These are phyloP conservation scores for Cardamine resedifolia DNA, from an alignment of 345 rosid species.

Conservation along the genomic window DNA sequence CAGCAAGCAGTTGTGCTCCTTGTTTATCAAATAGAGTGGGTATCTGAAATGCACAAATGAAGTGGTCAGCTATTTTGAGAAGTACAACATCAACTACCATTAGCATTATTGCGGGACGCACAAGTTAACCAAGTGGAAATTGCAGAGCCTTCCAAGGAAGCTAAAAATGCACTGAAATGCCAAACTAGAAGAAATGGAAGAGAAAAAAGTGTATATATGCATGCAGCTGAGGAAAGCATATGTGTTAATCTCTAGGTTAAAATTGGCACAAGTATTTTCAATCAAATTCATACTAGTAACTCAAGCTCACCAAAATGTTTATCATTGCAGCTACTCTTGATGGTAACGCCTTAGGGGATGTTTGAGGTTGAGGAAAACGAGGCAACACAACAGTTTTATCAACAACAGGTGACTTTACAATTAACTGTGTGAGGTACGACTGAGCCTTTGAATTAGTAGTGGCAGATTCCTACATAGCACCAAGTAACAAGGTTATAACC, in stretches of 20 bases:
- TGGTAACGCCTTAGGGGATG: conserved; percentile 62
- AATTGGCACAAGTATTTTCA: not conserved
- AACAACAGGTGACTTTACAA: conserved; percentile 57
- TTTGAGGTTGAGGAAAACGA: conserved; percentile 68
- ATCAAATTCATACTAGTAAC: conserved; percentile 10
- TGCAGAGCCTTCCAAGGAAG: conserved; percentile 20
- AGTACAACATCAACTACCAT: conserved; percentile 7
- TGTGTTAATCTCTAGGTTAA: not conserved
- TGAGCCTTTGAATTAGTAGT: conserved; percentile 54
- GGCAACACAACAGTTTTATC: conserved; percentile 52
- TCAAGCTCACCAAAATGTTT: conserved; percentile 71
- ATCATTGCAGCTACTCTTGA: conserved; percentile 87
- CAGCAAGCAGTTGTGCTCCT: conserved; percentile 84
- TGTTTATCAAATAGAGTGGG: conserved; percentile 90
- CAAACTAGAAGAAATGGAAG: not conserved
- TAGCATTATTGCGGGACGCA: not conserved
- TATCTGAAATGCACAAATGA: conserved; percentile 53
- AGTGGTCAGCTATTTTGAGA: conserved; percentile 13
- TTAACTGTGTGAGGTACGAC: conserved; percentile 64
- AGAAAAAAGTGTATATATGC: not conserved
- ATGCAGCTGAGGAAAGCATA: not conserved
- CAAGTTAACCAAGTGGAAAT: conserved; percentile 12
- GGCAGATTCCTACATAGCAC: conserved; percentile 55
- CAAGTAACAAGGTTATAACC: conserved; percentile 23
- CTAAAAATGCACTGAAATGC: conserved; percentile 10